phyloP scores from a whole-genome alignment of 129 eudicot species.

The Pittosporum tobira region DNA sequence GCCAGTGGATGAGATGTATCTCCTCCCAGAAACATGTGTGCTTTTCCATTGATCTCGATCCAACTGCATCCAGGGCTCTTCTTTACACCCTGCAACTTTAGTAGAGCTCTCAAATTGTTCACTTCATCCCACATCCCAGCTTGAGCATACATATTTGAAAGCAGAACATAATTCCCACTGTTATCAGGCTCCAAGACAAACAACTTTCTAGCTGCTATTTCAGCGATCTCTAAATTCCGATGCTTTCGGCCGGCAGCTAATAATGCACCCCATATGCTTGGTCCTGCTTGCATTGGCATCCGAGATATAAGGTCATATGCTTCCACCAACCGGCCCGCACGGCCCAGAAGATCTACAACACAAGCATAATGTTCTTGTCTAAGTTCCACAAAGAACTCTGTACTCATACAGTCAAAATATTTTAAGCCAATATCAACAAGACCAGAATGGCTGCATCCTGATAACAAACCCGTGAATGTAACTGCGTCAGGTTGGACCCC shows the following conservation, averaged over 20 bases:
- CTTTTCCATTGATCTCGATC: conserved; percentile 36
- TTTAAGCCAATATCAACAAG: conserved; percentile 56
- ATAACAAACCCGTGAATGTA: conserved; percentile 64
- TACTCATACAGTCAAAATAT: conserved; percentile 47
- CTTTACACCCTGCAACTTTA: conserved; percentile 34
- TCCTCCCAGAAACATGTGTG: conserved; percentile 51
- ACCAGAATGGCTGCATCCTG: conserved; percentile 82
- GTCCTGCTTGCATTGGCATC: conserved; percentile 71
- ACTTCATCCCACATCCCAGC: conserved; percentile 81
- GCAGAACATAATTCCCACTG: conserved; percentile 70
- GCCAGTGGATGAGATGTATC: conserved; percentile 38
- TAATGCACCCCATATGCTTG: conserved; percentile 77
- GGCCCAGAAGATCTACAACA: conserved; percentile 63
- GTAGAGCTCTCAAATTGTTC: conserved; percentile 31
- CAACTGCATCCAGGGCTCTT: conserved; percentile 66
- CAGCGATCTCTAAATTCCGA: conserved; percentile 60
- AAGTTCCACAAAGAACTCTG: conserved; percentile 32
- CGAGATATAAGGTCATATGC: conserved; percentile 40
- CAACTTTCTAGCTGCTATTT: conserved; percentile 50
- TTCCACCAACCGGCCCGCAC: conserved; percentile 56
- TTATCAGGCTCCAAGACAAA: conserved; percentile 68
- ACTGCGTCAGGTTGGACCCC: conserved; percentile 62
- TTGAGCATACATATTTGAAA: conserved; percentile 89
- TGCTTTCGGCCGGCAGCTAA: conserved; percentile 48
- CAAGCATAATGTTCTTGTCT: conserved; percentile 73